phyloP scores from a whole-genome alignment of 1,284 basidiomycete species.

The Trichosporon sp. region DNA sequence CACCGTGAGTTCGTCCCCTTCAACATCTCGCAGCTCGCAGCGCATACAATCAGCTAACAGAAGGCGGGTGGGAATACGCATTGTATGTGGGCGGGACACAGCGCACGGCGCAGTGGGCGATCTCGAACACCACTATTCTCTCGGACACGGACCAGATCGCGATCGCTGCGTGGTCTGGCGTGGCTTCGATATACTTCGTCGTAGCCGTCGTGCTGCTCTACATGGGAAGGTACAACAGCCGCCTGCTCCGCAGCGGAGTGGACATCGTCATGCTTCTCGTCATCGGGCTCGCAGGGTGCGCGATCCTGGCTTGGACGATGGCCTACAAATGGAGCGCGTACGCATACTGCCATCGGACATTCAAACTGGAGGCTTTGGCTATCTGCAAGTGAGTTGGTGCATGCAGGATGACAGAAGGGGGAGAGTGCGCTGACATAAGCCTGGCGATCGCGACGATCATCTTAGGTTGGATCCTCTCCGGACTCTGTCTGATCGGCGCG shows the following conservation, averaged over 20 bases:
- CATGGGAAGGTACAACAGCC: not conserved
- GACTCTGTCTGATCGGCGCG: not conserved
- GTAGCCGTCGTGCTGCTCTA: not conserved
- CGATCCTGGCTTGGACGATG: slow-evolving; percentile 8
- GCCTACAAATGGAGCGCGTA: slow-evolving; percentile 5
- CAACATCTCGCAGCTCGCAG: too few relatives aligned
- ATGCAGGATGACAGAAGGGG: too few relatives aligned
- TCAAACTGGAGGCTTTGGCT: not conserved
- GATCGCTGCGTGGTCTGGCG: slow-evolving; percentile 4
- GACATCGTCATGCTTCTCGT: not conserved
- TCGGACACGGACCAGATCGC: slow-evolving; percentile 8
- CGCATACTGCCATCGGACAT: not conserved
- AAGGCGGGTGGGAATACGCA: not conserved
- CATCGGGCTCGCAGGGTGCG: not conserved
- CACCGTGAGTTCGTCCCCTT: not conserved
- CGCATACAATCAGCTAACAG: not conserved
- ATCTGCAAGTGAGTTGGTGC: not conserved
- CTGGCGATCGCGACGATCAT: slow-evolving; percentile 9
- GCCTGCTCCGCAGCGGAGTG: not conserved
- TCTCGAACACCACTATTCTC: not conserved
- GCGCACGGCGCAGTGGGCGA: slow-evolving; percentile 8
- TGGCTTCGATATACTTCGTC: not conserved
- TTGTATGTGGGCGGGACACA: not conserved
- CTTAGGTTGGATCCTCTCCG: not conserved
- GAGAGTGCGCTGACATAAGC: not conserved